Percentiles rank a stretch among this genome's conserved stretches.
phyloP scores from a whole-genome alignment of 2,329 filamentous ascomycete genomes.

The Fusarium ramigenum region DNA sequence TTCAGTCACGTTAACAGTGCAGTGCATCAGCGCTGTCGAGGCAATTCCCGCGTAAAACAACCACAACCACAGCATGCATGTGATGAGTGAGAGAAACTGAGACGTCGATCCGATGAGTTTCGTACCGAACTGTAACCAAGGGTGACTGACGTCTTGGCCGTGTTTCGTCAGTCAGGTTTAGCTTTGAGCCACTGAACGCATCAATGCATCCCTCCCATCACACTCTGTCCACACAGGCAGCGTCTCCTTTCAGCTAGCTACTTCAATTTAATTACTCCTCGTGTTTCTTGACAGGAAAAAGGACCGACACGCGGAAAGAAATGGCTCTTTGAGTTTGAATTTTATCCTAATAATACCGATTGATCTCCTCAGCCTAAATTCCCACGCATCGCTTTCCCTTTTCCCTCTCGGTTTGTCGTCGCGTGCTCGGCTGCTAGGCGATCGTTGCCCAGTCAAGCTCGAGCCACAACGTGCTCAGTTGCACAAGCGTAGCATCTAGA shows the following conservation, averaged over 20 bases:
- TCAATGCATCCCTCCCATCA: slow-evolving; percentile 18
- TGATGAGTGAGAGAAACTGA: slow-evolving; percentile 5
- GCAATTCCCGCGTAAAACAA: slow-evolving; percentile 18
- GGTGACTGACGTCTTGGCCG: slow-evolving; percentile 36
- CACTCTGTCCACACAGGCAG: neutral
- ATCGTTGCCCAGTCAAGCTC: slow-evolving; percentile 29
- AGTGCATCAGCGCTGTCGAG: neutral
- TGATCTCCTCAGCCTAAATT: neutral
- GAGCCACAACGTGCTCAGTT: slow-evolving; percentile 28
- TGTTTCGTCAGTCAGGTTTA: slow-evolving; percentile 33
- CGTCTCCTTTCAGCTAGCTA: neutral
- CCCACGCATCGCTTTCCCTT: slow-evolving; percentile 16
- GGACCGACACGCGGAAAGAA: neutral
- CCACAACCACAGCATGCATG: slow-evolving; percentile 23
- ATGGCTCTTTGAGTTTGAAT: neutral
- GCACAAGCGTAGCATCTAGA: slow-evolving; percentile 35
- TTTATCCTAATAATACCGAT: slow-evolving; percentile 2
- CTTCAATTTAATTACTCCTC: neutral
- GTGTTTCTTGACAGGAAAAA: neutral
- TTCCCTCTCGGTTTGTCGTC: slow-evolving; percentile 1
- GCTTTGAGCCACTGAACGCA: slow-evolving; percentile 41
- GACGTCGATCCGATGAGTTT: slow-evolving; percentile 19
- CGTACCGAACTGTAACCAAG: neutral
- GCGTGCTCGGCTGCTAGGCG: slow-evolving; percentile 13
- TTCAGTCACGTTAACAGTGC: neutral